Percentiles rank a stretch among this genome's conserved stretches.
These are phyloP conservation scores for Penicillium waksmanii DNA, from an alignment of 495 filamentous ascomycete genomes.

Conservation along the genomic window DNA sequence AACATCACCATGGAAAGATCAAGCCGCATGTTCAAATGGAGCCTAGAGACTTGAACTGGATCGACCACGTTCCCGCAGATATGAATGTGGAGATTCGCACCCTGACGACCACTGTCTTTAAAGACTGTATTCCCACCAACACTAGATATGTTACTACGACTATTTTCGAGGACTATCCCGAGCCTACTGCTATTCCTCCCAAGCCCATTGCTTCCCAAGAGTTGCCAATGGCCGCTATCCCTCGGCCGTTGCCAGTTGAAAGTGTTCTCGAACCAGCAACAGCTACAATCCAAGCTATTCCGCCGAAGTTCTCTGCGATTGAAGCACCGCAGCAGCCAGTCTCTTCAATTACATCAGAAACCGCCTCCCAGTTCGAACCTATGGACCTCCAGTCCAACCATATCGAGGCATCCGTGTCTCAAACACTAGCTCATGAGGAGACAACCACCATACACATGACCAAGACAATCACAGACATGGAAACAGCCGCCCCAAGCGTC, in stretches of 20 bases:
- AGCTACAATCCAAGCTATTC: not conserved
- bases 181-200: not conserved
- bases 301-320: not conserved
- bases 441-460: constrained; percentile 24
- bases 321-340: not conserved
- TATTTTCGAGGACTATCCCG: constrained; percentile 8
- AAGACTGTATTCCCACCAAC: constrained; percentile 22
- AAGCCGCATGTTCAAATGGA: constrained; percentile 16
- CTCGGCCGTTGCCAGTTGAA: not conserved
- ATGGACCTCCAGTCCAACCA: not conserved
- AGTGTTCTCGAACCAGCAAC: constrained; percentile 1
- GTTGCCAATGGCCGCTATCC: not conserved
- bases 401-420: not conserved
- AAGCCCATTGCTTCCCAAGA: not conserved
- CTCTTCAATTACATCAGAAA: not conserved
- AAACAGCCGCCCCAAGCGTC: not conserved
- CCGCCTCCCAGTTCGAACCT: not conserved
- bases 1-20: constrained; percentile 18
- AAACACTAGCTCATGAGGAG: constrained; percentile 3
- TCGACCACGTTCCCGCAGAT: constrained; percentile 17
- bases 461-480: constrained; percentile 7
- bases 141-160: constrained; percentile 19
- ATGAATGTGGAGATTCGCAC: constrained; percentile 27
- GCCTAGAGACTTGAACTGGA: constrained; percentile 12
- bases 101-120: constrained; percentile 32